Conservation (phyloP, 176 grass and related monocot species). For the Lolium perenne region DNA sequence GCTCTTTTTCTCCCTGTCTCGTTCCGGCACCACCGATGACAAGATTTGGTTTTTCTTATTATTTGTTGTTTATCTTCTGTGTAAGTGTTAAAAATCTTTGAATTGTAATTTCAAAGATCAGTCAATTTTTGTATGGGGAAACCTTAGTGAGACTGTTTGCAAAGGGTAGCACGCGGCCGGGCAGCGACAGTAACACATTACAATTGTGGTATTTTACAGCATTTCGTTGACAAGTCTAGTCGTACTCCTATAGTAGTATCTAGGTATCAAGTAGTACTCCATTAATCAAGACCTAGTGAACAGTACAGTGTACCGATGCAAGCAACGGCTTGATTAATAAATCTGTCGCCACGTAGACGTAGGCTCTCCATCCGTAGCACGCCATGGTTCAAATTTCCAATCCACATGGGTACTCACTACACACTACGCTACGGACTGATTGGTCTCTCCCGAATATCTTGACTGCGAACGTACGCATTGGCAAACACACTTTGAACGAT, state of each 20-base stretch:
- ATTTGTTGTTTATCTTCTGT: too few species aligned
- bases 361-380: not conserved
- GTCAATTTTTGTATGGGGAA: too few species aligned
- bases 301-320: not conserved
- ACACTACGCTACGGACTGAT: not conserved
- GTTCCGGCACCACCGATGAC: too few species aligned
- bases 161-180: too few species aligned
- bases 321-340: slow-evolving; percentile 2
- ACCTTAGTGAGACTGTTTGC: too few species aligned
- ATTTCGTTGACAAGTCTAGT: not conserved
- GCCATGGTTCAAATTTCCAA: slow-evolving; percentile 42
- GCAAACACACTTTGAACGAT: too few species aligned
- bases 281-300: not conserved
- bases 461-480: not conserved
- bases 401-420: not conserved
- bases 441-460: not conserved
- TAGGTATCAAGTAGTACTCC: not conserved
- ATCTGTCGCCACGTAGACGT: not conserved
- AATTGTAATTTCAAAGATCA: too few species aligned
- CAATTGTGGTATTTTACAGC: not conserved
- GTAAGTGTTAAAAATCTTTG: too few species aligned
- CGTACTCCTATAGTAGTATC: not conserved
- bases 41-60: too few species aligned
- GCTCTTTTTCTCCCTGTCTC: too few species aligned
- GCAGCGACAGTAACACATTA: not conserved